These are phyloP conservation scores for Actinomortierella ambigua DNA, from an alignment of 371 early-diverging fungal species.

Conservation along the genomic window DNA sequence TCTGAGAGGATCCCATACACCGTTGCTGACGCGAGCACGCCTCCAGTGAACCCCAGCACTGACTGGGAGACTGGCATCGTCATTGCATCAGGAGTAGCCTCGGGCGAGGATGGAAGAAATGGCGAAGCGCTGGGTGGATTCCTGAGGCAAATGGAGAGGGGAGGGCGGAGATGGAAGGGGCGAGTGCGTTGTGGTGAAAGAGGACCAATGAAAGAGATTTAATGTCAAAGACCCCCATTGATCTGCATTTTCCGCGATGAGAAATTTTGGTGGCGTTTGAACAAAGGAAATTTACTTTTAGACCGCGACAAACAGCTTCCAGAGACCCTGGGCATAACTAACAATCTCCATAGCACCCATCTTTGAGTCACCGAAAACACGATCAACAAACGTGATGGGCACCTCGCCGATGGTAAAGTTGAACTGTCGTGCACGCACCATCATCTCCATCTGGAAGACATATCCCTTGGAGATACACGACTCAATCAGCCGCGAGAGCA, in stretches of 20 bases:
- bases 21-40: slow-evolving; percentile 37
- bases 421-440: slow-evolving; percentile 95
- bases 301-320: slow-evolving; percentile 77
- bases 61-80: slow-evolving; percentile 43
- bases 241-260: no score
- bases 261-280: not conserved
- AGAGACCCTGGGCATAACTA: slow-evolving; percentile 90
- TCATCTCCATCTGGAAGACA: slow-evolving; percentile 99
- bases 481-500: slow-evolving; percentile 83
- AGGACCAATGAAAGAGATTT: no score
- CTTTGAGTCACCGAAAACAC: slow-evolving; percentile 96
- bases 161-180: not conserved
- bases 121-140: not conserved
- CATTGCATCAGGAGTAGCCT: slow-evolving; percentile 33
- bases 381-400: slow-evolving; percentile 97
- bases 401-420: slow-evolving; percentile 91
- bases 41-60: slow-evolving; percentile 46
- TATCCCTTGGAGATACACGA: slow-evolving; percentile 95
- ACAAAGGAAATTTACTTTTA: slow-evolving; percentile 31
- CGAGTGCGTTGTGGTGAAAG: not conserved
- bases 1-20: slow-evolving; percentile 34
- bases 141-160: not conserved
- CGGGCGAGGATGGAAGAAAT: not conserved
- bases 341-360: slow-evolving; percentile 95
- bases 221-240: no score